Conservation (phyloP, 2,329 filamentous ascomycete genomes). For the Penicillium sp. region DNA sequence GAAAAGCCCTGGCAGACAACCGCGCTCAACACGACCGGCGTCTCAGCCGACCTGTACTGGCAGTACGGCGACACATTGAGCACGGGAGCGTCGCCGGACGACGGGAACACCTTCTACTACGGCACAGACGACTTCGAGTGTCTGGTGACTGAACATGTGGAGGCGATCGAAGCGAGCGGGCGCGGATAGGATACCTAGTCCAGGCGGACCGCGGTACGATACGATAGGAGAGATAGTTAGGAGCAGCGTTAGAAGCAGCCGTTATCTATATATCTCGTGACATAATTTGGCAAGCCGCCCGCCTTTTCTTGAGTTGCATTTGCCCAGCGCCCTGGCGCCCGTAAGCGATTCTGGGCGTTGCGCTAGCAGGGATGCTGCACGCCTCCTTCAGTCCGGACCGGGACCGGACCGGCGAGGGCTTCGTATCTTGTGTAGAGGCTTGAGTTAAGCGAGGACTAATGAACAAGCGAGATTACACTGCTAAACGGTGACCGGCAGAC, state of each 20-base stretch:
- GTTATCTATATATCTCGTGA: not conserved
- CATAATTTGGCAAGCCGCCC: not conserved
- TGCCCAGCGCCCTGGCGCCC: not conserved
- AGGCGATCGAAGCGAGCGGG: slow-evolving; percentile 18
- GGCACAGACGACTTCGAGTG: slow-evolving; percentile 36
- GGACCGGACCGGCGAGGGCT: not conserved
- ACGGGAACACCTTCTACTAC: slow-evolving; percentile 41
- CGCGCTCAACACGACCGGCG: slow-evolving; percentile 37
- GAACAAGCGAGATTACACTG: not conserved
- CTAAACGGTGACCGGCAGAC: not conserved
- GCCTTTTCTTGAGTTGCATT: not conserved
- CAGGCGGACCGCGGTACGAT: not conserved
- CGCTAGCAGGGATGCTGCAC: not conserved
- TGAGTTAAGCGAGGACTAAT: not conserved
- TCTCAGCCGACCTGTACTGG: slow-evolving; percentile 47
- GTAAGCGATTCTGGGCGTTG: not conserved
- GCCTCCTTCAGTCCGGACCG: not conserved
- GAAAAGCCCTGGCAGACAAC: slow-evolving; percentile 44
- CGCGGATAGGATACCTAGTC: not conserved
- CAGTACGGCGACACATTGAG: slow-evolving; percentile 42
- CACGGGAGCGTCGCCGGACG: slow-evolving; percentile 34
- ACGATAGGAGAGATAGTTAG: not conserved
- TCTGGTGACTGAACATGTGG: slow-evolving; percentile 39
- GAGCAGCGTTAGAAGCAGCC: not conserved
- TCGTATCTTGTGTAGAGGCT: not conserved